A percentile compares a stretch with the other conserved stretches of the same genome.
Conservation (phyloP, 768 basidiomycete species). For the Boletus rex-veris region DNA sequence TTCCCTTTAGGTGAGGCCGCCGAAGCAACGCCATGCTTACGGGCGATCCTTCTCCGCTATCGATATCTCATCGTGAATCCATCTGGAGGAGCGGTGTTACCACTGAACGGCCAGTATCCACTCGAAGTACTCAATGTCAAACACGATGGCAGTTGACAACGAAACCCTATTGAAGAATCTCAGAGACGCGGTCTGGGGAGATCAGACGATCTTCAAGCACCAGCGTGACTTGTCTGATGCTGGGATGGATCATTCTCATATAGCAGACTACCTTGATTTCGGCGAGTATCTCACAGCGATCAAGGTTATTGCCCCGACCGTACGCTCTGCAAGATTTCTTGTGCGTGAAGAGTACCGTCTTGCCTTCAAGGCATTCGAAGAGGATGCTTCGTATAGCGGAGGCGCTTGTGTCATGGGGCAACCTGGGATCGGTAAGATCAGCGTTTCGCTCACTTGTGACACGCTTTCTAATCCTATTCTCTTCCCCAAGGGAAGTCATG, state of each 20-base stretch:
- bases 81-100: too few species aligned
- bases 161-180: neutral
- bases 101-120: too few species aligned
- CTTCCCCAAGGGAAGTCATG: neutral
- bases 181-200: constrained; percentile 1
- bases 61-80: neutral
- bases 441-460: neutral
- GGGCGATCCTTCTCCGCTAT: neutral
- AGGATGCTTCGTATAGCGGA: neutral
- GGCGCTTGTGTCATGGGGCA: constrained; percentile 2
- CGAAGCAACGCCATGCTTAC: neutral
- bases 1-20: neutral
- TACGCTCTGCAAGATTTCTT: neutral
- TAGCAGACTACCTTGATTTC: constrained; percentile 3
- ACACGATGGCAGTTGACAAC: neutral
- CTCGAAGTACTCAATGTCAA: neutral
- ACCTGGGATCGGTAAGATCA: constrained; percentile 7
- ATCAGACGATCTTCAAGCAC: neutral
- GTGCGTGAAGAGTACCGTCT: constrained; percentile 2
- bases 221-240: neutral
- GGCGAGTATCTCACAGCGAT: neutral
- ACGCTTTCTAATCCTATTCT: neutral
- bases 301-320: neutral
- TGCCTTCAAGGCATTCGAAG: neutral
- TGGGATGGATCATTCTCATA: neutral